Percentiles rank a stretch among this genome's conserved stretches.
Conservation (phyloP, 2,329 filamentous ascomycete species). For the Alternaria arbusti region DNA sequence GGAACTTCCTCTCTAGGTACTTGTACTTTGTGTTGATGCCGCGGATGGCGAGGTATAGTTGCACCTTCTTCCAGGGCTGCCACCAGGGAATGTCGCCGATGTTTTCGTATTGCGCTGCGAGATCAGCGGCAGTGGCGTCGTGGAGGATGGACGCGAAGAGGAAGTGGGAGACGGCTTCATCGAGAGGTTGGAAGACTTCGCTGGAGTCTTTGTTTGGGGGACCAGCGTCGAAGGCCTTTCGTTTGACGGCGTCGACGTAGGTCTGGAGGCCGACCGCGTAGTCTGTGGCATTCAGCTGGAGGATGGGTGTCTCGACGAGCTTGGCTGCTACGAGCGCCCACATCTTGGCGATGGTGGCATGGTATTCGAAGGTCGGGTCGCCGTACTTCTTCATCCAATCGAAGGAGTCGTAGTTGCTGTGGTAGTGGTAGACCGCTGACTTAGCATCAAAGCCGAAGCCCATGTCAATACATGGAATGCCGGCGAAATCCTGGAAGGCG, state of each 20-base stretch:
- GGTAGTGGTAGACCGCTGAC: constrained; percentile 73
- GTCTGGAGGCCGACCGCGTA: constrained; percentile 52
- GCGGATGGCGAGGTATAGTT: constrained; percentile 68
- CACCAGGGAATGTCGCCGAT: constrained; percentile 73
- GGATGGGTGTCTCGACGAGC: constrained; percentile 55
- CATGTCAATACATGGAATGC: constrained; percentile 57
- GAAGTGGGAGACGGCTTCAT: constrained; percentile 58
- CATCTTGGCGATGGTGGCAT: constrained; percentile 57
- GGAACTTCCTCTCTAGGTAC: constrained; percentile 78
- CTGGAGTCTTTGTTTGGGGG: constrained; percentile 15
- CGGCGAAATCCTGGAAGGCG: constrained; percentile 60
- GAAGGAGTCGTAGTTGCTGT: constrained; percentile 84
- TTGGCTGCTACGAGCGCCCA: constrained; percentile 55
- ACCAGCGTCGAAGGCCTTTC: constrained; percentile 30
- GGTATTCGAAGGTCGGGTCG: constrained; percentile 67
- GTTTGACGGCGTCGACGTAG: constrained; percentile 53
- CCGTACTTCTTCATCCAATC: constrained; percentile 83
- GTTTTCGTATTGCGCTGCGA: constrained; percentile 56
- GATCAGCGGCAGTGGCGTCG: constrained; percentile 57
- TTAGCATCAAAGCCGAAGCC: constrained; percentile 50
- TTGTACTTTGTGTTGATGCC: constrained; percentile 83
- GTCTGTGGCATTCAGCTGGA: constrained; percentile 56
- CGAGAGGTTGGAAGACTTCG: constrained; percentile 55
- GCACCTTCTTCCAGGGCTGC: constrained; percentile 72
- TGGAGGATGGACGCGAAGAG: constrained; percentile 57